phyloP scores from a whole-genome alignment of 1,284 basidiomycete species.

The Cryptococcus wingfieldii region DNA sequence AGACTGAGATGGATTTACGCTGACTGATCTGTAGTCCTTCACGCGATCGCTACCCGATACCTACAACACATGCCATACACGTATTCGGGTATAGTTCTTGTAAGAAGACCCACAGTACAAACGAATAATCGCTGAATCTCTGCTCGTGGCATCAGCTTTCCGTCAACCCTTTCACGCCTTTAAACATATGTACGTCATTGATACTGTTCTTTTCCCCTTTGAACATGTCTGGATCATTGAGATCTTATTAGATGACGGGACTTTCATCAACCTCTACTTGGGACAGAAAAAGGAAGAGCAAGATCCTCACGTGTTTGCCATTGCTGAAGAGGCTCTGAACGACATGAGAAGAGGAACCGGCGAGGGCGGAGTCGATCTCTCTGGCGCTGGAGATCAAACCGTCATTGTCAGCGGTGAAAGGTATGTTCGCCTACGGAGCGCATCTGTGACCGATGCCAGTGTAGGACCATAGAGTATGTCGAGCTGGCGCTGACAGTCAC shows the following conservation, averaged over 20 bases:
- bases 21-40: slow-evolving; percentile 62
- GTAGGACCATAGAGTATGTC: no score
- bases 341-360: slow-evolving; percentile 65
- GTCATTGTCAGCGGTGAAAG: slow-evolving; percentile 99
- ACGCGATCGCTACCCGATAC: slow-evolving; percentile 96
- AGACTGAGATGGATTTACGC: no score
- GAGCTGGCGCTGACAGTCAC: no score
- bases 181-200: slow-evolving; percentile 61
- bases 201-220: no score
- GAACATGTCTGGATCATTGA: no score
- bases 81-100: slow-evolving; percentile 82
- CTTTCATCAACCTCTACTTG: slow-evolving; percentile 96
- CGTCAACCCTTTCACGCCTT: slow-evolving; percentile 95
- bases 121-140: slow-evolving; percentile 4
- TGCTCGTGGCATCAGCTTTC: slow-evolving; percentile 59
- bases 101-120: slow-evolving; percentile 21
- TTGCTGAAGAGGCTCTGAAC: slow-evolving; percentile 98
- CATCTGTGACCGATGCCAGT: no score
- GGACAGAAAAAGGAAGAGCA: slow-evolving; percentile 88
- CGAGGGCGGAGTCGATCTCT: slow-evolving; percentile 65
- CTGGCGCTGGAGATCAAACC: slow-evolving; percentile 71
- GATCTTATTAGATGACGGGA: slow-evolving; percentile 63
- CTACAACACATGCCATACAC: slow-evolving; percentile 97
- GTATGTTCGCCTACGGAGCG: slow-evolving; percentile 50
- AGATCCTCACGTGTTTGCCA: slow-evolving; percentile 97